phyloP scores from a whole-genome alignment of 129 eudicot genomes.

The Tagetes erecta region DNA sequence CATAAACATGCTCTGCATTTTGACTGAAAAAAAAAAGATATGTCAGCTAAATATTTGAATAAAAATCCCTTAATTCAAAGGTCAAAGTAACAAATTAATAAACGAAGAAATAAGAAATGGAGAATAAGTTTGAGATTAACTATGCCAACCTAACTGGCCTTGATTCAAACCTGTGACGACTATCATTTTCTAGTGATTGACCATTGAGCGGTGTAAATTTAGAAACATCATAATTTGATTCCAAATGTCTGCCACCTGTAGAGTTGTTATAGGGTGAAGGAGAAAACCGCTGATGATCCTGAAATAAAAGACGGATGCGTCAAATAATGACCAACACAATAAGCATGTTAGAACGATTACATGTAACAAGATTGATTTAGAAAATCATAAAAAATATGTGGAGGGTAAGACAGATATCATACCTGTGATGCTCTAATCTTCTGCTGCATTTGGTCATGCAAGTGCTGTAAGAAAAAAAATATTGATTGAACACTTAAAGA shows the following conservation, averaged over 20 bases:
- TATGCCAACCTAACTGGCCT: conserved; percentile 51
- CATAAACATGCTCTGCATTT: conserved; percentile 17
- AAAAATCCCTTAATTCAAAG: conserved; percentile 4
- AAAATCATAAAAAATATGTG: not conserved
- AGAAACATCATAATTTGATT: conserved; percentile 39
- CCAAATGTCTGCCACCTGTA: conserved; percentile 45
- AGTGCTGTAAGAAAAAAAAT: conserved; percentile 53
- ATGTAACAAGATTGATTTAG: no score
- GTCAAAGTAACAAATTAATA: not conserved
- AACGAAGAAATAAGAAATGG: conserved; percentile 1
- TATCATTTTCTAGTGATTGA: conserved; percentile 39
- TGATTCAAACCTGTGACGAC: conserved; percentile 25
- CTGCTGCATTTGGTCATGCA: conserved; percentile 85
- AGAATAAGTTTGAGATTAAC: conserved; percentile 4
- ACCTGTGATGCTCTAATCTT: conserved; percentile 74
- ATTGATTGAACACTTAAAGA: not conserved
- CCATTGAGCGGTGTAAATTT: conserved; percentile 47
- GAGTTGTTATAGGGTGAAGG: conserved; percentile 44
- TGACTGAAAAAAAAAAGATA: conserved; percentile 20
- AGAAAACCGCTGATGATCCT: conserved; percentile 52
- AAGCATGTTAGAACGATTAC: not conserved
- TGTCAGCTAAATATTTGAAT: not conserved
- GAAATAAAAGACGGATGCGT: conserved; percentile 24
- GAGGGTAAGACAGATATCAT: conserved; percentile 32
- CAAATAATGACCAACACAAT: not conserved